These are phyloP conservation scores for Spongiforma sp. DNA, from an alignment of 1,284 basidiomycete species.

Conservation along the genomic window DNA sequence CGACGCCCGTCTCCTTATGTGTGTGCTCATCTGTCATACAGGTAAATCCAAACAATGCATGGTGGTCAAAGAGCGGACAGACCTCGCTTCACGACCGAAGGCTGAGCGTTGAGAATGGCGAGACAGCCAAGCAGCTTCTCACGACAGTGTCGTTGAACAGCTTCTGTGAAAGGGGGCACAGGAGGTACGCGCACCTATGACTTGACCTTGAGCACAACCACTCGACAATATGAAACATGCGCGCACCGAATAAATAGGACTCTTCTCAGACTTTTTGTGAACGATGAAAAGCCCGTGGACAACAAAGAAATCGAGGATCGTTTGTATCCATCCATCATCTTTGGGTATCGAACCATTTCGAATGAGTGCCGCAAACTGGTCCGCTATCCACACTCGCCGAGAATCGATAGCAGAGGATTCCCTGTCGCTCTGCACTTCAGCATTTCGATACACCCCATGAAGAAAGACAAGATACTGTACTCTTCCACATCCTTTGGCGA, in stretches of 20 bases:
- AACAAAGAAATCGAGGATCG: conserved; percentile 82
- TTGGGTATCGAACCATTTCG: conserved; percentile 86
- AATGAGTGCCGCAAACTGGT: conserved; percentile 83
- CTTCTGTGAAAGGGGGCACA: conserved; percentile 76
- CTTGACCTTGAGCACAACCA: conserved; percentile 6
- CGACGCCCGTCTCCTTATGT: conserved; percentile 61
- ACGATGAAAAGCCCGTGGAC: conserved; percentile 85
- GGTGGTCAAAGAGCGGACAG: neutral
- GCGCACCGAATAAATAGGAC: conserved; percentile 60
- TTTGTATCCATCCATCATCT: conserved; percentile 77
- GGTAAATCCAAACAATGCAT: conserved; percentile 3
- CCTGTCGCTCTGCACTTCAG: conserved; percentile 41
- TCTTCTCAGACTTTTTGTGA: conserved; percentile 78
- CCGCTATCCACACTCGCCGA: conserved; percentile 82
- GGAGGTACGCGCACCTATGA: conserved; percentile 65
- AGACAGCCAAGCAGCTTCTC: conserved; percentile 77
- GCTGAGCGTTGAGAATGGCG: conserved; percentile 73
- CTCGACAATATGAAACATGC: neutral
- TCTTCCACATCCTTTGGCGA: conserved; percentile 47
- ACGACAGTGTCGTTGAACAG: conserved; percentile 69
- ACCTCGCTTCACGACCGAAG: conserved; percentile 57
- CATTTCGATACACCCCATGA: neutral
- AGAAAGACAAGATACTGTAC: conserved; percentile 36
- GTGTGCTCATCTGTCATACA: conserved; percentile 47
- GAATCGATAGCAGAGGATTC: conserved; percentile 54